Conservation (phyloP, 148 eudicot genomes). For the Rhododendron williamsianum region DNA sequence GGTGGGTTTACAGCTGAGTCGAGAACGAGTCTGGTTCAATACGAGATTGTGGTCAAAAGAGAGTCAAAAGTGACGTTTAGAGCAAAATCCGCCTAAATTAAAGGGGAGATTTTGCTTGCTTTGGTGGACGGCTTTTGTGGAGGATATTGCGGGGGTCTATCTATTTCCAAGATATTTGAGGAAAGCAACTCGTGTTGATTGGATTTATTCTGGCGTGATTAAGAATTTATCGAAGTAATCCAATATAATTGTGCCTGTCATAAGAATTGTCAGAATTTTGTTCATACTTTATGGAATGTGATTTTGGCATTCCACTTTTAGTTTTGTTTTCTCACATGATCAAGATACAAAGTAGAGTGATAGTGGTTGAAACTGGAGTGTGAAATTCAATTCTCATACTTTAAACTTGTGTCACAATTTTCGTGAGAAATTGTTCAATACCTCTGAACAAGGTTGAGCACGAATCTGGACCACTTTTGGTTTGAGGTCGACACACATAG, state of each 20-base stretch:
- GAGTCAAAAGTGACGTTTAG: background rate
- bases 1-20: background rate
- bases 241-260: background rate
- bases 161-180: background rate
- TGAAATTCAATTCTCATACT: no score
- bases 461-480: no score
- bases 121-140: background rate
- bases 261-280: background rate
- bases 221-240: background rate
- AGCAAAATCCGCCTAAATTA: background rate
- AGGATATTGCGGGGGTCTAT: background rate
- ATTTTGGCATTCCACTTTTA: no score
- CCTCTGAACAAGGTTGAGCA: no score
- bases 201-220: background rate
- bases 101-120: background rate
- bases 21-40: background rate
- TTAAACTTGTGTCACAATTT: background rate
- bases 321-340: no score
- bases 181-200: background rate
- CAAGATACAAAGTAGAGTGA: no score
- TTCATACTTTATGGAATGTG: background rate
- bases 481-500: rapidly evolving
- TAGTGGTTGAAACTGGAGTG: no score
- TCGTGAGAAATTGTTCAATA: no score
- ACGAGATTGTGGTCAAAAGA: background rate